A percentile compares a stretch with the other conserved stretches of the same genome.
These are phyloP conservation scores for Solioccasus polychromus DNA, from an alignment of 768 basidiomycete species.

Conservation along the genomic window DNA sequence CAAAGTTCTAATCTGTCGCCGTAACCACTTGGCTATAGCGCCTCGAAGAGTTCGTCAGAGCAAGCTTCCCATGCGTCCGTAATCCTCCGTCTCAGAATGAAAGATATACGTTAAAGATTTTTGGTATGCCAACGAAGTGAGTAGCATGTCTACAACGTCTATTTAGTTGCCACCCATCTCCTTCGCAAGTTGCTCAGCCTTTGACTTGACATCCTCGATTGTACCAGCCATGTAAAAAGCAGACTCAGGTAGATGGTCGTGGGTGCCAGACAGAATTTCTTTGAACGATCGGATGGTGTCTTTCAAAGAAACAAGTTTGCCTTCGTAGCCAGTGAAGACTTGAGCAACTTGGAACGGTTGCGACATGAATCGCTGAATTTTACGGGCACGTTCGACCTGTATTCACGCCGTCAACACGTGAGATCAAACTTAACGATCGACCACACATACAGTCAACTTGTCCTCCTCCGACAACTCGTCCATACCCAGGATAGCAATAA, in stretches of 20 bases:
- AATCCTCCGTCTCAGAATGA: too few relatives aligned
- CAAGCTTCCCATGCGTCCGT: too few relatives aligned
- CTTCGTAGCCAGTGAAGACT: conserved; percentile 99
- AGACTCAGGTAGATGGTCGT: conserved; percentile 90
- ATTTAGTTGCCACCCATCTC: conserved; percentile 63
- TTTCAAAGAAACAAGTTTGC: conserved; percentile 94
- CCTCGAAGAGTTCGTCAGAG: conserved; percentile 24
- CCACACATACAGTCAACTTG: conserved; percentile 66
- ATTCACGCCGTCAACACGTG: conserved; percentile 5
- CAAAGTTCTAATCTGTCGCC: conserved; percentile 66
- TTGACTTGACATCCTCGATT: conserved; percentile 94
- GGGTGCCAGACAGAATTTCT: conserved; percentile 89
- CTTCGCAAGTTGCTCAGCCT: conserved; percentile 97
- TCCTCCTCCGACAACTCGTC: conserved; percentile 99
- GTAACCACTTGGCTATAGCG: conserved; percentile 81
- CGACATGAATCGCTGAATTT: conserved; percentile 99
- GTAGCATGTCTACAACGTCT: conserved; percentile 15
- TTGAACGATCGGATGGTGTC: conserved; percentile 96
- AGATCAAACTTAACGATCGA: neutral
- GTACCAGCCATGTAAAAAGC: conserved; percentile 99
- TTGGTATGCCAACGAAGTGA: too few relatives aligned
- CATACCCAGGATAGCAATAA: conserved; percentile 99
- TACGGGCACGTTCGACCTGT: conserved; percentile 94
- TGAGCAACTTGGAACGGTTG: conserved; percentile 99
- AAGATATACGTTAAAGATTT: neutral